Base-by-base conservation (phyloP, 306 rosid genomes). In the Senna siamea region DNA sequence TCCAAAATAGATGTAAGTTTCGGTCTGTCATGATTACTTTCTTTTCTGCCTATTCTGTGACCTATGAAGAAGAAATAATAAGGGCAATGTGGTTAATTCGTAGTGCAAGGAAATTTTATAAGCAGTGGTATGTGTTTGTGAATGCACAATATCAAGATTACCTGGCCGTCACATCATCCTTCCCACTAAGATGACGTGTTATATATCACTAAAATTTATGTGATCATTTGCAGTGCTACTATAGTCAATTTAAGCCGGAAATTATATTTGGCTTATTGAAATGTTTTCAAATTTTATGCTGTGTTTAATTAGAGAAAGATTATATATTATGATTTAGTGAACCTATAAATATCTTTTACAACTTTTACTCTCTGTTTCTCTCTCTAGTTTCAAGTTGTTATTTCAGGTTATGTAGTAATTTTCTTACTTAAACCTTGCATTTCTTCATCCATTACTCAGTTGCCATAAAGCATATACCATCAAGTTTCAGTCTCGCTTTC, bases 1-100 rank as follows among this genome's bases (percentile, higher is more conserved):
- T 61, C 10, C 30, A 9, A 10, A 30, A 30, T 5, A 17, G 38
- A 71, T 37, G 84, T 79, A 59, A 79, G 89, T 76, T 75, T 75
- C 58, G 7, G n/a, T 50, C 43, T 11, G 34, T 54, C 55, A 40
- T 64, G 8, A 52, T 69, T 43, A 43, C 28, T 22, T 22, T 23
- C 53, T 9, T 61, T 66, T 61, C 8, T 56, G 55, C 40, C 15
- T 26, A n/a, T 73, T 62, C 11, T 44, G 60, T 71, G 30, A 23
- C 26, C 59, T 46, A 15, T 23, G 40, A 46, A 28, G 50, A 32
- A 43, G 13, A 44, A 61, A 30, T 41, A 15, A 28, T 34, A 5
- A 35, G 78, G 64, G 26, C 77, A 53, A 44, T 23, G n/a, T 44
- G 9, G 38, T 75, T 51, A 17, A 12, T 51, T 43, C 22, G 46